Conservation (phyloP, 495 filamentous ascomycete species). For the Penicillium salamii region DNA sequence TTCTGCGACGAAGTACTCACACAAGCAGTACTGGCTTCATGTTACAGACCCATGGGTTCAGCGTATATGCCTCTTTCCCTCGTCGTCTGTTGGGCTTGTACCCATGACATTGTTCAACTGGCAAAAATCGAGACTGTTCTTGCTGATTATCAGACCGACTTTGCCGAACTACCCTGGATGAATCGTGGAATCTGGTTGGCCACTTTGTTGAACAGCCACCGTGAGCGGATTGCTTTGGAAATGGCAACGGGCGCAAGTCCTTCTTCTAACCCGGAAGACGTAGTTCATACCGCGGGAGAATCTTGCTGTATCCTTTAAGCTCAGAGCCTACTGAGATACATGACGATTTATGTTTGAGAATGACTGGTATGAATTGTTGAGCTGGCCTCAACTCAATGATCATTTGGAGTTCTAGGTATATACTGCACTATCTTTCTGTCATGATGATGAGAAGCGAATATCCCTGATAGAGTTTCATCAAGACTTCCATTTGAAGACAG, state of each 20-base stretch:
- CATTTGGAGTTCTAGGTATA: no score
- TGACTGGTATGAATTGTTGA: no score
- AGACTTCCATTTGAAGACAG: background rate
- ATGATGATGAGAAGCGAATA: no score
- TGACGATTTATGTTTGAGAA: no score
- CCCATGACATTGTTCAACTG: conserved; percentile 5
- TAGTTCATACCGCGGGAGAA: background rate
- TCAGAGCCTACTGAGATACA: background rate
- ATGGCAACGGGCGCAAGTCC: background rate
- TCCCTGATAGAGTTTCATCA: background rate
- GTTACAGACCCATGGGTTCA: conserved; percentile 23
- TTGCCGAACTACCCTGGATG: conserved; percentile 12
- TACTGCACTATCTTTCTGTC: no score
- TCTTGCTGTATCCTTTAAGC: conserved; percentile 1
- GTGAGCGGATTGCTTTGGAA: conserved; percentile 6
- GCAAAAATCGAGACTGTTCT: conserved; percentile 6
- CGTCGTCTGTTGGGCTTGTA: conserved; percentile 16
- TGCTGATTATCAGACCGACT: conserved; percentile 15
- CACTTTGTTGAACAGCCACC: conserved; percentile 30
- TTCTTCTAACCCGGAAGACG: background rate
- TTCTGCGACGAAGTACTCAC: conserved; percentile 21
- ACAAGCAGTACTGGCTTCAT: conserved; percentile 7
- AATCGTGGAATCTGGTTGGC: conserved; percentile 29
- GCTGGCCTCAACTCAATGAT: no score
- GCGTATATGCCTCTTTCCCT: conserved; percentile 19